phyloP scores from a whole-genome alignment of 306 rosid species.

The Fragaria ananassa region DNA sequence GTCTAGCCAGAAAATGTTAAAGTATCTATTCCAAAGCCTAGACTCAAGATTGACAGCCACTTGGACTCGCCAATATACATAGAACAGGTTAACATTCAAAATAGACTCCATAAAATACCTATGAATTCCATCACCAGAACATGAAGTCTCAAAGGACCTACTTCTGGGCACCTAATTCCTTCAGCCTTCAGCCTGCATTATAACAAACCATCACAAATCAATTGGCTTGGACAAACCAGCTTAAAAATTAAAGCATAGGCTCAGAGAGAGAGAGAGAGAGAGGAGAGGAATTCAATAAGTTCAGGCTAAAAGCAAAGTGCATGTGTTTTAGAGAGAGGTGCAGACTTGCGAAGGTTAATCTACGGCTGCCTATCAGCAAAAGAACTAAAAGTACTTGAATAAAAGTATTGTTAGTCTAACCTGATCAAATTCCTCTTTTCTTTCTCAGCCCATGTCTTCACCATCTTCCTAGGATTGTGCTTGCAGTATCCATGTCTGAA shows the following conservation, averaged over 20 bases:
- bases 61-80: background rate
- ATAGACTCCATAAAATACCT: constrained; percentile 39
- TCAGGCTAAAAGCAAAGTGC: background rate
- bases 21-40: background rate
- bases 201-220: constrained; percentile 3
- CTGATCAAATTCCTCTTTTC: constrained; percentile 90
- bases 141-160: constrained; percentile 57
- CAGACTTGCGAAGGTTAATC: background rate
- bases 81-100: constrained; percentile 7
- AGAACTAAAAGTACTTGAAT: background rate
- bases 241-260: background rate
- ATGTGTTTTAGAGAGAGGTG: background rate
- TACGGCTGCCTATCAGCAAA: background rate
- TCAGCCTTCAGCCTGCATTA: constrained; percentile 72
- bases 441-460: constrained; percentile 96
- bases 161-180: constrained; percentile 78
- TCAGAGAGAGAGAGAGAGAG: too few relatives aligned
- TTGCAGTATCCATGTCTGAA: constrained; percentile 82
- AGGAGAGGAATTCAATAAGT: background rate
- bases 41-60: background rate
- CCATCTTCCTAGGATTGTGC: constrained; percentile 96
- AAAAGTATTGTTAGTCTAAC: constrained; percentile 28
- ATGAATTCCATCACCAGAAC: constrained; percentile 92
- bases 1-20: background rate
- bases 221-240: background rate